phyloP scores from a whole-genome alignment of 1,284 basidiomycete species.

The Entoloma clypeatum region DNA sequence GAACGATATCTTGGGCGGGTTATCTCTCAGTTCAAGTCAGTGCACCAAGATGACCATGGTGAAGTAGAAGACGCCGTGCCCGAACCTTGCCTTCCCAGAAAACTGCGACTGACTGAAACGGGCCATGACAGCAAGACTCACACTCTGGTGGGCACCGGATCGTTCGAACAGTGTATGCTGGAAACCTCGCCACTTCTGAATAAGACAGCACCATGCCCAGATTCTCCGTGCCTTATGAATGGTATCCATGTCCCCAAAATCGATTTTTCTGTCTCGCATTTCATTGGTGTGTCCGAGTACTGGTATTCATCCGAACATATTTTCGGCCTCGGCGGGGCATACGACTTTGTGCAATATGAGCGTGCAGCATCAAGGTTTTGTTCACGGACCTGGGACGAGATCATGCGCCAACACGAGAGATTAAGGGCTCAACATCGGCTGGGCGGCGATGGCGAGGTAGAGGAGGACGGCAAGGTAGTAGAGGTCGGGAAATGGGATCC shows the following conservation, averaged over 20 bases:
- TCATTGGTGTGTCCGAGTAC: slow-evolving; percentile 98
- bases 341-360: slow-evolving; percentile 96
- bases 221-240: slow-evolving; percentile 92
- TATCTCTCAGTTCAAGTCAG: slow-evolving; percentile 52
- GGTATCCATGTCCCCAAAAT: slow-evolving; percentile 93
- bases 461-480: slow-evolving; percentile 55
- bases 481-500: slow-evolving; percentile 67
- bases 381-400: slow-evolving; percentile 71
- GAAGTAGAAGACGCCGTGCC: slow-evolving; percentile 49
- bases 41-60: slow-evolving; percentile 28
- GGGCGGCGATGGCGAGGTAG: slow-evolving; percentile 60
- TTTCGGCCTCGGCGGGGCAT: slow-evolving; percentile 90
- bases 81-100: slow-evolving; percentile 90
- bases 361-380: slow-evolving; percentile 89
- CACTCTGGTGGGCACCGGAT: slow-evolving; percentile 83
- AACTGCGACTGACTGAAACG: slow-evolving; percentile 58
- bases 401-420: slow-evolving; percentile 66
- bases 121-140: slow-evolving; percentile 49
- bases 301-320: slow-evolving; percentile 99
- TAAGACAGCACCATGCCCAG: slow-evolving; percentile 79
- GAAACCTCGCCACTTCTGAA: slow-evolving; percentile 80
- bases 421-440: slow-evolving; percentile 44
- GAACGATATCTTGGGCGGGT: slow-evolving; percentile 82
- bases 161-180: slow-evolving; percentile 81
- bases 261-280: slow-evolving; percentile 87